Evolutionary conservation across 495 filamentous ascomycete species (phyloP).

Genomic region (Neurospora sp.): DNA sequence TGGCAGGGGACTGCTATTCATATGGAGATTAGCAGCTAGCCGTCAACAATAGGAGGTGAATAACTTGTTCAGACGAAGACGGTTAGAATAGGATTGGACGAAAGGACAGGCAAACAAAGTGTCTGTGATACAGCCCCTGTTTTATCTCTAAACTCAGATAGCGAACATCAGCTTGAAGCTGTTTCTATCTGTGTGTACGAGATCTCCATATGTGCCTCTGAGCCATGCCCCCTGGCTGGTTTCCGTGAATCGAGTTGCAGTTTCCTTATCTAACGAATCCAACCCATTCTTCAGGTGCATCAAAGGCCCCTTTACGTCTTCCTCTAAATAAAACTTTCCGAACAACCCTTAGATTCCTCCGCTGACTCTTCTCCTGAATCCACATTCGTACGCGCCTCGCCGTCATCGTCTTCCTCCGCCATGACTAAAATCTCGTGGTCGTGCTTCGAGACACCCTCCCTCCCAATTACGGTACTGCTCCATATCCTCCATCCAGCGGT

Average conservation of each 20-base stretch:
- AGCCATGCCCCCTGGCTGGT: not conserved
- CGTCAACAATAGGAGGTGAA: not conserved
- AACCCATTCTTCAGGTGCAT: not conserved
- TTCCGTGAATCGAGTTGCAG: not conserved
- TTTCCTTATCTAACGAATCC: not conserved
- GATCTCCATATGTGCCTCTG: not conserved
- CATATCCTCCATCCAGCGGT: not conserved
- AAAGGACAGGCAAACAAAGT: not conserved
- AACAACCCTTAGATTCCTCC: not conserved
- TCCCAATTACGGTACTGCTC: no score
- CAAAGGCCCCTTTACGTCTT: not conserved
- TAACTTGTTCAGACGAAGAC: not conserved
- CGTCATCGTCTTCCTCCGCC: not conserved
- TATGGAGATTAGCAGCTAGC: not conserved
- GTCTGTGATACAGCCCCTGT: not conserved
- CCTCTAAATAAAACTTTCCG: not conserved
- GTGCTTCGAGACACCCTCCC: not conserved
- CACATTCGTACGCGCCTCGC: not conserved
- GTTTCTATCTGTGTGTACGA: not conserved
- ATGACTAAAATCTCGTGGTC: not conserved
- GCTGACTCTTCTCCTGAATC: not conserved
- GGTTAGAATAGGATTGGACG: not conserved
- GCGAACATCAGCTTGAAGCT: not conserved
- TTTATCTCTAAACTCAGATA: not conserved
- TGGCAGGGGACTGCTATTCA: not conserved